Evolutionary conservation across 2,329 filamentous ascomycete species (phyloP), one percentile per base, ranked within the genome.

Genomic region (Diaporthe helianthi): DNA sequence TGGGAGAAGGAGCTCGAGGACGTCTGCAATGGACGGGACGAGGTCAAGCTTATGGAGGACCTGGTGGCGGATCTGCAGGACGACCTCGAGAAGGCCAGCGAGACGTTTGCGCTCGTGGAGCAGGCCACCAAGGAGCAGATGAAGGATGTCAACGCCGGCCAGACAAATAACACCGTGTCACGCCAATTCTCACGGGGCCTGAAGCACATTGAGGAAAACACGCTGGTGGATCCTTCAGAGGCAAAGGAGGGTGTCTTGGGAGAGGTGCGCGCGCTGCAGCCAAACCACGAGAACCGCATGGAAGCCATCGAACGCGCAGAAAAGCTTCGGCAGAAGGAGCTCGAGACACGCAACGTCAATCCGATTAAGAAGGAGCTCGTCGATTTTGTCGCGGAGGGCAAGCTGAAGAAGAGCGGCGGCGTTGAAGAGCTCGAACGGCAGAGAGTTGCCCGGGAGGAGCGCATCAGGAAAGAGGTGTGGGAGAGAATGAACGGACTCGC

Each of bases 91-190:
- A 98, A 98, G 82, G 94, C 95, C 1, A 90, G 90, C 0, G 92
- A 97, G 79, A 98, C 96, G 0, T 97, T 99, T 77, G 92, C 93
- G 29, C 87, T 99, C 0, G 96, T 99, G 19, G 96, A 99, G 80
- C 92, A 98, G 81, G 96, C 96, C 10, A 98, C 94, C n/a, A 97
- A 97, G 81, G 94, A 98, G 81, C 96, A 99, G 78, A 92, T 97
- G 80, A 93, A 97, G 78, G 91, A 92, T 71, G 87, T 83, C 58
- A 87, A 87, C 61, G 86, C 71, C 12, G 83, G 81, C 54, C 84
- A 84, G 6, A 88, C 87, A n/a, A 86, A 85, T 52, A 78, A 77
- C 12, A 68, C 71, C 29, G 73, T 75, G 47, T 61, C 70, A 22
- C 80, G 86, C 9, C 84, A 85, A 61, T 86, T 90, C 73, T 86